Base-by-base conservation (phyloP, 139 green algal genomes). In the Diplosphaera chodatii region DNA sequence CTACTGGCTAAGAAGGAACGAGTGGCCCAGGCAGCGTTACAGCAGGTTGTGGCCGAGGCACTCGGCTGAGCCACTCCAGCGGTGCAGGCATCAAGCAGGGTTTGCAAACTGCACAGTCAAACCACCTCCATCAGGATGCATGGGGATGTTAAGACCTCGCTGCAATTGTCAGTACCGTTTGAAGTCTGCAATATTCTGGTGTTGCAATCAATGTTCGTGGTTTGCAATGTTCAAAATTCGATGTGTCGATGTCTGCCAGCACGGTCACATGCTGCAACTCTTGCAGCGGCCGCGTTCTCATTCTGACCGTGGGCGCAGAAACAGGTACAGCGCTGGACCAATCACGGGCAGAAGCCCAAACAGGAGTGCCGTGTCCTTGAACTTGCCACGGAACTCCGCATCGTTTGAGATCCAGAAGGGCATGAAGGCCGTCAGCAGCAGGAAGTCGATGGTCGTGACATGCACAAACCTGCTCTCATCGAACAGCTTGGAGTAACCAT, bases 361-460 rank as follows among this genome's bases (percentile, higher is more conserved):
- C 8, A 59, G 16, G 10, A 59, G 13, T n/a, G 48, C 48, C 10
- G 13, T 23, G 18, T 59, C 48, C 16, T 25, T 25, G 16, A 25
- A 59, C 48, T 27, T 23, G 48, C 13, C 13, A 21, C 48, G 4
- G 25, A 59, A 59, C 48, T 59, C 48, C 4, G 48, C 48, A 18
- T 59, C 48, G 18, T 59, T 59, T 18, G 18, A 10, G 16, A 97
- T 89, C 90, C 91, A 97, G 70, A 95, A 93, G 8, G 90, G 90
- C 5, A 79, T 74, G 37, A 96, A 81, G 0, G 78, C 40, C 10
- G 78, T 89, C 23, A 92, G 77, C 41, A 82, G 82, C 25, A 76
- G 32, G 67, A 94, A 96, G 82, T 97, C 91, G 1, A 95, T 8
- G 15, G 79, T 89, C 59, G 85, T 93, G 1, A 89, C 85, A 64